phyloP scores from a whole-genome alignment of 2,329 filamentous ascomycete genomes.

The Aspergillus sp. region DNA sequence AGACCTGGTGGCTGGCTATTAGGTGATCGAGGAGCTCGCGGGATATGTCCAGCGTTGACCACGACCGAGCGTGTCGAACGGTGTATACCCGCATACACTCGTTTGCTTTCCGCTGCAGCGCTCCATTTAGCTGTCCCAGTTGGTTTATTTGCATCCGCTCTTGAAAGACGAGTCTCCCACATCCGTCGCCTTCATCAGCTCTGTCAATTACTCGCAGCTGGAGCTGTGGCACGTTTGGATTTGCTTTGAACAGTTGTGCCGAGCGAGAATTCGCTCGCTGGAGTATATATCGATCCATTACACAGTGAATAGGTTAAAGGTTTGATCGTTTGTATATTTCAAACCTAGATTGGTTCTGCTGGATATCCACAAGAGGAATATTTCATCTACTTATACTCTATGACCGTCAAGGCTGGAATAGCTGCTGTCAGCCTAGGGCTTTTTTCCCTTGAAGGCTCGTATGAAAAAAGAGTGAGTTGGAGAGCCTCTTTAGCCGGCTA shows the following conservation, averaged over 20 bases:
- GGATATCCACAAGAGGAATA: too few relatives aligned
- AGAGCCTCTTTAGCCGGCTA: too few relatives aligned
- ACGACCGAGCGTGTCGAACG: constrained; percentile 11
- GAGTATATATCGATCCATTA: neutral
- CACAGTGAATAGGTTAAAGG: neutral
- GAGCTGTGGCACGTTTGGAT: neutral
- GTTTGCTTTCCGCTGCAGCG: neutral
- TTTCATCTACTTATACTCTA: too few relatives aligned
- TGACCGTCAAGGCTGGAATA: too few relatives aligned
- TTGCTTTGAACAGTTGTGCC: neutral
- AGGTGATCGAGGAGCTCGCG: constrained; percentile 9
- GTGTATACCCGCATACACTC: constrained; percentile 11
- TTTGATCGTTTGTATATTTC: too few relatives aligned
- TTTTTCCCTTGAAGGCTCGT: too few relatives aligned
- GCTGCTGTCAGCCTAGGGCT: too few relatives aligned
- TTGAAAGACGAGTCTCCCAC: neutral
- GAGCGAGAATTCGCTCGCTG: neutral
- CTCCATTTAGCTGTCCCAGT: neutral
- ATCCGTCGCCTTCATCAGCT: neutral
- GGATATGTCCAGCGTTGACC: constrained; percentile 16
- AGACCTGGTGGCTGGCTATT: constrained; percentile 4
- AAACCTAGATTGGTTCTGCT: too few relatives aligned
- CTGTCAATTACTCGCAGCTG: neutral
- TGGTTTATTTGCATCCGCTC: neutral
- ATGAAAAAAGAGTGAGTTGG: too few relatives aligned